These are phyloP conservation scores for Talaromyces sp. DNA, from an alignment of 2,329 filamentous ascomycete genomes.

Conservation along the genomic window DNA sequence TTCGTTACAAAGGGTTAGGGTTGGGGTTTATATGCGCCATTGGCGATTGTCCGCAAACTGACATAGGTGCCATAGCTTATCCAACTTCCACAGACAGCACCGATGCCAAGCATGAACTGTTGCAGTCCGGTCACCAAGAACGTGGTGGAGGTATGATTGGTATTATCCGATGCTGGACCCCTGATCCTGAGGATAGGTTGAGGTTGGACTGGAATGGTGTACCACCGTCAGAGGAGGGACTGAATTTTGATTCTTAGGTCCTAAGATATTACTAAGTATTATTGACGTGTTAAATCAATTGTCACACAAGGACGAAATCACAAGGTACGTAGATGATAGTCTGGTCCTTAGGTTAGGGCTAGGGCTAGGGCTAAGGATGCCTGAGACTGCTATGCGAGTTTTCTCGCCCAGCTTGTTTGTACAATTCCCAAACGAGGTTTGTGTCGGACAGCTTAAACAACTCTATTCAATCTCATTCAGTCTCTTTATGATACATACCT, in stretches of 20 bases:
- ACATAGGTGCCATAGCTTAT: not conserved
- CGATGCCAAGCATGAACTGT: conserved; percentile 4
- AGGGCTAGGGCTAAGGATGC: not conserved
- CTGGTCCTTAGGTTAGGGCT: not conserved
- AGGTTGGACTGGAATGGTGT: no score
- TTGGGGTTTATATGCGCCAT: not conserved
- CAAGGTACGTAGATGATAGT: not conserved
- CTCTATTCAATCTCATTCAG: not conserved
- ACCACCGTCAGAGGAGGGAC: not conserved
- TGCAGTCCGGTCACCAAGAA: conserved; percentile 5
- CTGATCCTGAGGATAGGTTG: no score
- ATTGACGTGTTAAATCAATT: not conserved
- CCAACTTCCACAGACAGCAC: not conserved
- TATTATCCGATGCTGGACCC: no score
- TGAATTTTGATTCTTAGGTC: conserved; percentile 1
- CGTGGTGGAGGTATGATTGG: no score
- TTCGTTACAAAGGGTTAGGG: not conserved
- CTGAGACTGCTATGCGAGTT: not conserved
- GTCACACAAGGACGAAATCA: not conserved
- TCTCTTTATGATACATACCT: not conserved
- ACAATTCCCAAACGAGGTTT: not conserved
- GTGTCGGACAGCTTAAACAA: not conserved
- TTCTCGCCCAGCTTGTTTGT: not conserved
- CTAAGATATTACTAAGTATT: not conserved
- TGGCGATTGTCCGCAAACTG: not conserved